Evolutionary conservation across 768 basidiomycete species (phyloP), one percentile per base, ranked within the genome.

Genomic region (Mycena metata): DNA sequence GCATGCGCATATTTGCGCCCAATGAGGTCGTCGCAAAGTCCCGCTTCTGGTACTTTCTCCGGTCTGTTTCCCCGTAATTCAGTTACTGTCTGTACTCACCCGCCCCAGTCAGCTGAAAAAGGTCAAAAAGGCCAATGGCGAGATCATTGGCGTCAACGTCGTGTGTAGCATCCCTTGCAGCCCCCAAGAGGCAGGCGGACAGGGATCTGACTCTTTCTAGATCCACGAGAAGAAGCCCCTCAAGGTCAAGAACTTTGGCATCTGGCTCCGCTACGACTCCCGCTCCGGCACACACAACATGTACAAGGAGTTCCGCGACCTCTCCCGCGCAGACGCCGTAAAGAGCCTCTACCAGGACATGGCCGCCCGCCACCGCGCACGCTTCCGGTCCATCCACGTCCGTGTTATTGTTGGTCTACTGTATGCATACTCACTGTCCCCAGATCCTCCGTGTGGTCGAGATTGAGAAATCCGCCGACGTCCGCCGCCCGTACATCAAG

Each of bases 231-330:
- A 95, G 89, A 95, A 93, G 83, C 98, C 98, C 24, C 79, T 98
- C 82, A 96, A 96, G 85, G 93, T 98, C 82, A 99, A 99, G 90
- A 99, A 98, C 92, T 98, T 99, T 79, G 98, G 98, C 74, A 94
- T 99, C 85, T 99, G 98, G 98, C 83, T 99, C 80, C 94, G 97
- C 76, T 99, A 99, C 84, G 98, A 99, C 85, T 99, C 97, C 61
- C 96, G 97, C 76, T 98, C 96, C 58, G 98, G 98, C 71, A 99
- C 98, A 51, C 98, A 99, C 91, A 99, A 99, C 91, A 97, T 98
- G 96, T 98, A 98, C 93, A 96, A 96, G 90, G 93, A 95, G 83
- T 98, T 95, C 93, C 95, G 96, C 78, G 97, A 99, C 76, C 91
- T 99, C 75, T 88, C 88, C 74, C 92, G 98, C 72, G 91, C 95